These are phyloP conservation scores for Rutstroemia sp. DNA, from an alignment of 2,329 filamentous ascomycete species.

Conservation along the genomic window DNA sequence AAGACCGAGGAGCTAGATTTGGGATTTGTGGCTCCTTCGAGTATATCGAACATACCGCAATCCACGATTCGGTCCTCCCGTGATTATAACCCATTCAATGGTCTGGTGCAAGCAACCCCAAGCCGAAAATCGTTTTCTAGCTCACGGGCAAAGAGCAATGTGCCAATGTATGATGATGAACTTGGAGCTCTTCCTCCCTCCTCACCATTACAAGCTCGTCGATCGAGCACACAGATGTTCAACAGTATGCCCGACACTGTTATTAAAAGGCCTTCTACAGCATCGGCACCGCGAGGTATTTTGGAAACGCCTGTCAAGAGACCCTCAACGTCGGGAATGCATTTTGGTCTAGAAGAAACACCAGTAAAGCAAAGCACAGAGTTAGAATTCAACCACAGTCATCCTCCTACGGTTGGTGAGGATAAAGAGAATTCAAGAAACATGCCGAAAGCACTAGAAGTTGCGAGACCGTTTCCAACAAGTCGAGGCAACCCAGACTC, in stretches of 20 bases:
- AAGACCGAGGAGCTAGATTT: conserved; percentile 11
- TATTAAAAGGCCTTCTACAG: conserved; percentile 8
- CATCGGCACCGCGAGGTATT: conserved; percentile 12
- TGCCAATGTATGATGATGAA: neutral
- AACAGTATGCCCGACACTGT: conserved; percentile 19
- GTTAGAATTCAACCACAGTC: conserved; percentile 12
- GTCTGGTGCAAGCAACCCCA: conserved; percentile 26
- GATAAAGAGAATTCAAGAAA: conserved; percentile 20
- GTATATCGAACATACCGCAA: conserved; percentile 24
- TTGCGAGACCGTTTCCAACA: neutral
- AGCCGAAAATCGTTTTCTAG: conserved; percentile 16
- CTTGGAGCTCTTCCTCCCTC: conserved; percentile 16
- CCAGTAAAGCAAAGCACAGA: conserved; percentile 19
- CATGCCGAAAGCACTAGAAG: neutral
- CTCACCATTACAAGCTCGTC: conserved; percentile 22
- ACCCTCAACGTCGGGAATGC: neutral
- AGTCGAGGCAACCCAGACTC: conserved; percentile 17
- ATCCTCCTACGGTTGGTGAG: conserved; percentile 12
- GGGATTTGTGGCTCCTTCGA: conserved; percentile 20
- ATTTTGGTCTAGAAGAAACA: conserved; percentile 10
- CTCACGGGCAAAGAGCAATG: neutral
- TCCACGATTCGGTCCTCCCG: conserved; percentile 16
- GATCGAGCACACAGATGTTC: conserved; percentile 25
- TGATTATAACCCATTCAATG: conserved; percentile 17
- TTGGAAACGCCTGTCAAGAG: conserved; percentile 25